A percentile compares a stretch with the other conserved stretches of the same genome.
Evolutionary conservation across 2,329 filamentous ascomycete species (phyloP).

Genomic region (Aspergillus spinulosporus): DNA sequence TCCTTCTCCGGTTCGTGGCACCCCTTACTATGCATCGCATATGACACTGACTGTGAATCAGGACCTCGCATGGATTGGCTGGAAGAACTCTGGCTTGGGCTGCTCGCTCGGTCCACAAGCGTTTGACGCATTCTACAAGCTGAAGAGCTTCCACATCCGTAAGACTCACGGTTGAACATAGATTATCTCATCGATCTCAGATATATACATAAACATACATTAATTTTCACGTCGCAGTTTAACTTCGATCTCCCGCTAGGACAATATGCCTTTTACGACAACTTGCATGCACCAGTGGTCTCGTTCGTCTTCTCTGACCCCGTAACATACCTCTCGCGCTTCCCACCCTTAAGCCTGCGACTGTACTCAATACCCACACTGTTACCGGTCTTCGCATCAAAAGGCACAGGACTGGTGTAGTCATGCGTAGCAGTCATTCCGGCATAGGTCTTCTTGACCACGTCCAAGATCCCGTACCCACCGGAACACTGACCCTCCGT

Average conservation of each 20-base stretch:
- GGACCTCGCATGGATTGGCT: conserved; percentile 89
- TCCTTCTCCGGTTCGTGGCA: conserved; percentile 72
- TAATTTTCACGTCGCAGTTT: background rate
- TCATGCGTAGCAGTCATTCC: conserved; percentile 31
- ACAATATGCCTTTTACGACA: background rate
- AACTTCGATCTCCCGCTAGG: background rate
- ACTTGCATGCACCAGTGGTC: no score
- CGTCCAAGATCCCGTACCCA: conserved; percentile 35
- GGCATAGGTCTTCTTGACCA: conserved; percentile 35
- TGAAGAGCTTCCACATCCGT: conserved; percentile 88
- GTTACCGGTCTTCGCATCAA: conserved; percentile 23
- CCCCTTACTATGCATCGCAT: background rate
- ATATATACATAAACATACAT: conserved; percentile 4
- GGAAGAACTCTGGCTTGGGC: conserved; percentile 91
- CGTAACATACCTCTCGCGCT: conserved; percentile 6
- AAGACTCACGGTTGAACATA: conserved; percentile 17
- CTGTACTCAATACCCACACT: conserved; percentile 23
- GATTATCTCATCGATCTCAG: background rate
- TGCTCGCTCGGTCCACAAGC: conserved; percentile 82
- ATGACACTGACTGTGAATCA: conserved; percentile 34
- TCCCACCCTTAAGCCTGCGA: conserved; percentile 7
- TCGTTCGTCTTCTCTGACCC: no score
- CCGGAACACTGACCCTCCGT: conserved; percentile 36
- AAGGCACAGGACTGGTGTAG: conserved; percentile 36
- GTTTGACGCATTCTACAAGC: conserved; percentile 88